These are phyloP conservation scores for Linnemannia hyalina DNA, from an alignment of 192 early-diverging fungal species.

Conservation along the genomic window DNA sequence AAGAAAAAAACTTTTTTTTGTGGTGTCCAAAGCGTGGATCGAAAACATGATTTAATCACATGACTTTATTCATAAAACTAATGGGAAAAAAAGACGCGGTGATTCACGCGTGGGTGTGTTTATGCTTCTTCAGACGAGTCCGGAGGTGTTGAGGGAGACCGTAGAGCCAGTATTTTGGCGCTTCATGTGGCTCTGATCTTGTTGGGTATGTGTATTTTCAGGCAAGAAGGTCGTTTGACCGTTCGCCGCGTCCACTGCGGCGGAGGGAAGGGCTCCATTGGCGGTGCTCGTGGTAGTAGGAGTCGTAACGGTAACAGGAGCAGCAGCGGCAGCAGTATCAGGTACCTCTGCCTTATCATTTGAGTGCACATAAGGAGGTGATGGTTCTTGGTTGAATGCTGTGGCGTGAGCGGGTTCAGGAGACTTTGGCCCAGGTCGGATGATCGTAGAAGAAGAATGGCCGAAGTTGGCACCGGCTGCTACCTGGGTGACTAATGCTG, in stretches of 20 bases:
- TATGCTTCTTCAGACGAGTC: not conserved
- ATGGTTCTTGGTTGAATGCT: not conserved
- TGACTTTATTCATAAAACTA: not conserved
- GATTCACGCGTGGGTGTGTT: not conserved
- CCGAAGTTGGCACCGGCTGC: slow-evolving; percentile 1
- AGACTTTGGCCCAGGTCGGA: not conserved
- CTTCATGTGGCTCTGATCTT: not conserved
- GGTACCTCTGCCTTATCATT: not conserved
- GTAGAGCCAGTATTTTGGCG: slow-evolving; percentile 25
- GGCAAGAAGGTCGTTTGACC: not conserved
- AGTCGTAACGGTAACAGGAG: not conserved
- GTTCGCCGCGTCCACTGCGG: not conserved
- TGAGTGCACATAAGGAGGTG: not conserved
- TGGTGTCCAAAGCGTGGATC: not conserved
- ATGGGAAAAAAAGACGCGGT: not conserved
- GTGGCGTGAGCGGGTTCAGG: not conserved
- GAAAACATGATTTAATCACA: not conserved
- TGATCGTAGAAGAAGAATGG: not conserved
- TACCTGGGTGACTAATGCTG: slow-evolving; percentile 18
- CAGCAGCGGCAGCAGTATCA: not conserved
- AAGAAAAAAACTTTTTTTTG: not conserved
- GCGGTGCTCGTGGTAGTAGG: not conserved
- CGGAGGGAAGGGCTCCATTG: not conserved
- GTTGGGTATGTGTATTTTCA: not conserved
- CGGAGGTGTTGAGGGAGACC: not conserved